Base-by-base conservation (phyloP, 2,329 filamentous ascomycete species). In the Colletotrichum sp. region DNA sequence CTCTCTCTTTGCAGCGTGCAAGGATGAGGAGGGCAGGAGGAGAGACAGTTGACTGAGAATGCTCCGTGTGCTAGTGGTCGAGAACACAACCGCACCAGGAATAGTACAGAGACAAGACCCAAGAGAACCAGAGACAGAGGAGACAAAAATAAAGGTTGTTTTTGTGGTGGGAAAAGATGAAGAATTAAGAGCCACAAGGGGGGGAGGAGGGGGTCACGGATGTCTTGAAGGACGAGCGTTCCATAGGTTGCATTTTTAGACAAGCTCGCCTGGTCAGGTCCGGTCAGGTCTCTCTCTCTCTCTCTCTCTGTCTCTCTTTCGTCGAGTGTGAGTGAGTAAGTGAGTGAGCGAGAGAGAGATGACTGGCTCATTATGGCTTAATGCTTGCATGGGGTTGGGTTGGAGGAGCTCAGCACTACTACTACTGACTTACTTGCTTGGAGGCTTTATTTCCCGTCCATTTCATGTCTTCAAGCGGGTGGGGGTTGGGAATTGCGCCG, bases 141-240 rank as follows among this genome's bases (percentile, higher is more conserved):
- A 48, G 55, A 55, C 43, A 34, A 36, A 26, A n/a, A 26, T 18
- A 48, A 48, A 48, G 30, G 24, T 32, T 30, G 26, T 34, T 61
- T 61, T 63, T 57, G 70, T 75, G 69, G 73, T 48, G 43, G 43
- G 43, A 48, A 59, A 72, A 75, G 63, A 32, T 59, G 63, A 68
- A 75, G 73, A 73, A 75, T 73, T 74, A 76, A 74, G 72, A 76
- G 61, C 55, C 59, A 55, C 48, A 55, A 67, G 66, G 70, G 69
- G 24, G 60, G 43, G 43, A 21, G 39, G 43, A 48, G 43, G 43
- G 43, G 43, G 43, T 66, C 48, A 61, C 60, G 39, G 71, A 71
- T 74, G 74, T 76, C 71, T 76, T 70, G 59, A 39, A 52, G 61
- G 52, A 63, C 65, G 55, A 71, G 66, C 59, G 65, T 71, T 65